phyloP scores from a whole-genome alignment of 345 rosid species.

The Linum usitatissimum region DNA sequence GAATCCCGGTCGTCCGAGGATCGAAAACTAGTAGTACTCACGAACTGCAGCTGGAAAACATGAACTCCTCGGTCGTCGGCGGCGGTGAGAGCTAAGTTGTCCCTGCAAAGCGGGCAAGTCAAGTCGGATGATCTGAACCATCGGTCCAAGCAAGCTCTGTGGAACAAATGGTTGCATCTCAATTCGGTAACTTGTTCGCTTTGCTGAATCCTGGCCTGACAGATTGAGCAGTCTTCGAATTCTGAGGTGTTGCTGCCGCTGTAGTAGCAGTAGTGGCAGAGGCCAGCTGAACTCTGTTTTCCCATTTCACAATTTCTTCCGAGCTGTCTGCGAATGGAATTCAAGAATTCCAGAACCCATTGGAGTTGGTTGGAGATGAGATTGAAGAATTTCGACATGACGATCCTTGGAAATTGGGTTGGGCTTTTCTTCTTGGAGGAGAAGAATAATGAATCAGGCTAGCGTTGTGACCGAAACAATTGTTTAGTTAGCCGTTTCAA shows the following conservation, averaged over 20 bases:
- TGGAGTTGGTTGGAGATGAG: neutral
- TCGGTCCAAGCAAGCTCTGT: constrained; percentile 27
- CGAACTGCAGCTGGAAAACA: neutral
- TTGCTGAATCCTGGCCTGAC: constrained; percentile 18
- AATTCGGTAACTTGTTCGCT: constrained; percentile 23
- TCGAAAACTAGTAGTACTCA: neutral
- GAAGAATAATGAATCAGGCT: no score
- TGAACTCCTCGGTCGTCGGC: constrained; percentile 8
- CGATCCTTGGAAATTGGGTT: no score
- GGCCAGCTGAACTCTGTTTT: neutral
- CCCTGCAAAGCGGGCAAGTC: constrained; percentile 37
- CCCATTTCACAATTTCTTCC: neutral
- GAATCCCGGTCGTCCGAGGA: neutral
- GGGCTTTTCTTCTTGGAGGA: no score
- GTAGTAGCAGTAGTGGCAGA: no score
- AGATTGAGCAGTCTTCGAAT: constrained; percentile 18
- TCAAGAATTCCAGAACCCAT: neutral
- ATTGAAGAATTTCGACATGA: neutral
- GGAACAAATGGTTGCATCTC: constrained; percentile 33
- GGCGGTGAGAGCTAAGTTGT: constrained; percentile 9
- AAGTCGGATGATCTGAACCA: constrained; percentile 12
- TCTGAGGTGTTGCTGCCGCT: neutral
- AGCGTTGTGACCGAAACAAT: no score
- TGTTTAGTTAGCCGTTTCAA: no score
- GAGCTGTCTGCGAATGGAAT: no score